A percentile compares a stretch with the other conserved stretches of the same genome.
These are phyloP conservation scores for Penicillium sp. DNA, from an alignment of 2,329 filamentous ascomycete species.

Conservation along the genomic window DNA sequence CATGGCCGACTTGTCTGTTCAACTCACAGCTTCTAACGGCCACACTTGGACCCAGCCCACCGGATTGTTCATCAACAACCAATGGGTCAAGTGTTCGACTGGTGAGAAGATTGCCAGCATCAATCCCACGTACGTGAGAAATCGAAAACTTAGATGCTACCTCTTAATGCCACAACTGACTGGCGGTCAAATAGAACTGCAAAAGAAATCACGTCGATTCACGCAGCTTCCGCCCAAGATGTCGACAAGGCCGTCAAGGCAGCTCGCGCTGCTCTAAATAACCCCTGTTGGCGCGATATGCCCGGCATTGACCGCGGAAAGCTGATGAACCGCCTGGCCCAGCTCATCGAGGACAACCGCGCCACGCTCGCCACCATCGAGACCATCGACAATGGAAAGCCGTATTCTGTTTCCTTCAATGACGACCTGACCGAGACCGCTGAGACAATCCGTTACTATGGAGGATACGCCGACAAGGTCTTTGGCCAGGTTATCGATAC, in stretches of 20 bases:
- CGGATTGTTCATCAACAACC: conserved; percentile 46
- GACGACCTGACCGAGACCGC: conserved; percentile 24
- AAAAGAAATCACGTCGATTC: conserved; percentile 29
- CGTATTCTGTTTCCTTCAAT: conserved; percentile 22
- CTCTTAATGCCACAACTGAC: background rate
- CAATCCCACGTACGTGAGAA: conserved; percentile 30
- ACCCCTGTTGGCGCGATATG: conserved; percentile 28
- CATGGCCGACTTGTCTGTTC: conserved; percentile 30
- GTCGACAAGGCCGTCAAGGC: conserved; percentile 35
- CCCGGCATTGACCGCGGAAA: conserved; percentile 58
- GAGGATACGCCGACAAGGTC: conserved; percentile 84
- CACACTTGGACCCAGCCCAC: conserved; percentile 38
- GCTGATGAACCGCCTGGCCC: conserved; percentile 63
- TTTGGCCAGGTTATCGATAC: conserved; percentile 78
- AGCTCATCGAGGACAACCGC: conserved; percentile 61
- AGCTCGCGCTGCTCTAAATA: conserved; percentile 29
- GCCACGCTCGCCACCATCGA: conserved; percentile 61
- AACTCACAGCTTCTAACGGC: conserved; percentile 41
- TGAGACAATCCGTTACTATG: conserved; percentile 50
- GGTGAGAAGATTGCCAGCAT: conserved; percentile 39
- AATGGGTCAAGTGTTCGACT: conserved; percentile 40
- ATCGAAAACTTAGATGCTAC: background rate
- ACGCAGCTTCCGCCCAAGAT: conserved; percentile 34
- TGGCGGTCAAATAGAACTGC: conserved; percentile 18
- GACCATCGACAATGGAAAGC: conserved; percentile 72